Base-by-base conservation (phyloP, 192 early-diverging fungal species). In the Podila clonocystis region DNA sequence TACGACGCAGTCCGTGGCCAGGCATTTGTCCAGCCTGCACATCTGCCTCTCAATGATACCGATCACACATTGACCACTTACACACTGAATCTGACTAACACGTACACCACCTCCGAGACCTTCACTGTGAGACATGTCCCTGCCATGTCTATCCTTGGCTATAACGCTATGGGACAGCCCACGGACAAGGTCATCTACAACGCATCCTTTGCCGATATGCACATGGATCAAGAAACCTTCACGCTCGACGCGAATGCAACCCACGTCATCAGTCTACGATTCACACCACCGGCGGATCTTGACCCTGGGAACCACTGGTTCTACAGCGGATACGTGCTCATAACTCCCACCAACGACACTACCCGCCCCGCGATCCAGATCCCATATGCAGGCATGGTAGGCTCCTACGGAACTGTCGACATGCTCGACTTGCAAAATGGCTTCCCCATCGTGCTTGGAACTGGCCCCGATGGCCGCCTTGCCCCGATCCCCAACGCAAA, bases 11-110 rank as follows among this genome's bases (percentile, higher is more conserved):
- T 95, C 38, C 75, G 58, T 9, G 70, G 91, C 6, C 85, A 87
- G 41, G 85, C 82, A 0, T 20, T 82, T 3, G 73, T 93, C 28
- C 66, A 69, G 15, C 94, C 95, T 2, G 62, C 83, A 12, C 82
- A 82, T 12, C 67, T 95, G 26, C 85, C 87, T 1, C 76, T 93
- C 33, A 91, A 88, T 49, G 87, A 91, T 60, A 83, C 75, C n/a
- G 68, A 57, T 4, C 73, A 86, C 68, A 77, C 71, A 26, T 33
- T 58, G 8, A 38, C 65, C 9, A 82, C 62, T 22, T 82, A 86
- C 11, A 70, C 58, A 15, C 19, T 89, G 31, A 82, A 75, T 4
- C 59, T 89, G 20, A 77, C 64, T 13, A 89, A 89, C 57, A 34
- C 50, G 17, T 83, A 75, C 26, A 29, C 62, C 9, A 68, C 70